A percentile compares a stretch with the other conserved stretches of the same genome.
Evolutionary conservation across 1,284 basidiomycete species (phyloP).

Genomic region (Marasmius fiardii): DNA sequence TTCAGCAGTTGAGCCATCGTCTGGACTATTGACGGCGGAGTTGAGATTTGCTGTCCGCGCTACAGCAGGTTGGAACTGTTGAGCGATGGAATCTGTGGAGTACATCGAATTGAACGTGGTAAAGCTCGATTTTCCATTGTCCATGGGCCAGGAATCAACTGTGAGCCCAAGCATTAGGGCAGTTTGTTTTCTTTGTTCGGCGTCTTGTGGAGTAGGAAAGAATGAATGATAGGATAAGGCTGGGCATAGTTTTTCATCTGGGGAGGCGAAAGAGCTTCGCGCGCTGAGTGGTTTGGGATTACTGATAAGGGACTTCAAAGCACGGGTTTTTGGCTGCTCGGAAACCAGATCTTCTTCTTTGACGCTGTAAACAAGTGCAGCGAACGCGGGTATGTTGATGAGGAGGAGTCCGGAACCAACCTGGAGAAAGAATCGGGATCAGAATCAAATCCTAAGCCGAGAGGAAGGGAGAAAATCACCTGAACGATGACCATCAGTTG

Average conservation of each 20-base stretch:
- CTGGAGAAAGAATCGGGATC: not conserved
- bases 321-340: not conserved
- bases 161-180: not conserved
- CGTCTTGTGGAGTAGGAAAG: not conserved
- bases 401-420: not conserved
- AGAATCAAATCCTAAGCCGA: not conserved
- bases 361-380: not conserved
- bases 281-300: not conserved
- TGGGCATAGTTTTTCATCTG: not conserved
- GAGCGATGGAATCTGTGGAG: not conserved
- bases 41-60: too few relatives aligned
- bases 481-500: constrained; percentile 7
- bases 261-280: not conserved
- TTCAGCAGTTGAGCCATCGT: too few relatives aligned
- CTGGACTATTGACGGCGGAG: too few relatives aligned
- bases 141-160: not conserved
- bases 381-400: not conserved
- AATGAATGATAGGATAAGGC: not conserved
- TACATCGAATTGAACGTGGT: not conserved
- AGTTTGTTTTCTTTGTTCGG: not conserved
- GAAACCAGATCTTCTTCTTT: not conserved
- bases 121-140: not conserved
- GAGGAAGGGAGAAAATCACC: constrained; percentile 2
- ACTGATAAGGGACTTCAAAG: not conserved
- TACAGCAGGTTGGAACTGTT: too few relatives aligned